Evolutionary conservation across 2,329 filamentous ascomycete species (phyloP), one percentile per base, ranked within the genome.

Genomic region (Elsinoe ampelina): DNA sequence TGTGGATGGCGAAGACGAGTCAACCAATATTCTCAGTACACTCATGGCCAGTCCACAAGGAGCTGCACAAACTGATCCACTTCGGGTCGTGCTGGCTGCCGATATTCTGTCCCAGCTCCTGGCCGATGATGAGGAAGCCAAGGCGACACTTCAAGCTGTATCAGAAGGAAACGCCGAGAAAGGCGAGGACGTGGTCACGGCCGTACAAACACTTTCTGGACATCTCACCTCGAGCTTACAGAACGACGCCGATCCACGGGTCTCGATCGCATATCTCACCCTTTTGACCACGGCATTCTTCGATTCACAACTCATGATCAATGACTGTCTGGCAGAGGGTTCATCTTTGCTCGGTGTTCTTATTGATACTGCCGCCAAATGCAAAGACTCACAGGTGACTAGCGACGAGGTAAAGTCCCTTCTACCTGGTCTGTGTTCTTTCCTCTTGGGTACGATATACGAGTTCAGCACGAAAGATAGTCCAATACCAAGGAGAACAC

Each of bases 401-500:
- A 78, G 67, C 5, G 68, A 69, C 8, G 63, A 61, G 26, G 82
- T 82, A 11, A 84, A 83, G 58, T 75, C 81, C 17, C 75, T 95
- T 32, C 78, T 92, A 12, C 86, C 89, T 62, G 93, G 93, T 1
- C 77, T 98, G 11, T 89, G 87, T 67, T 86, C 90, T 13, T 83
- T 90, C 67, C 74, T 98, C 0, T 77, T 97, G 1, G 93, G 92
- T 8, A 85, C 95, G 17, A 80, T 93, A 3, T 98, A 97, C 68
- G 93, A 98, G 66, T 98, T 97, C 66, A 97, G 92, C 8, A 96
- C 92, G 0, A 95, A 95, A 68, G 93, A 98, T 71, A 97, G 92
- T 0, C 89, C 93, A 0, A 85, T 98, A 54, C 82, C 92, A 5
- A 81, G 93, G 59, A 78, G 83, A 20, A 91, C 86, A 8, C 74